Evolutionary conservation across 805 yeast genomes (phyloP).

Genomic region (Peterozyma xylosa): DNA sequence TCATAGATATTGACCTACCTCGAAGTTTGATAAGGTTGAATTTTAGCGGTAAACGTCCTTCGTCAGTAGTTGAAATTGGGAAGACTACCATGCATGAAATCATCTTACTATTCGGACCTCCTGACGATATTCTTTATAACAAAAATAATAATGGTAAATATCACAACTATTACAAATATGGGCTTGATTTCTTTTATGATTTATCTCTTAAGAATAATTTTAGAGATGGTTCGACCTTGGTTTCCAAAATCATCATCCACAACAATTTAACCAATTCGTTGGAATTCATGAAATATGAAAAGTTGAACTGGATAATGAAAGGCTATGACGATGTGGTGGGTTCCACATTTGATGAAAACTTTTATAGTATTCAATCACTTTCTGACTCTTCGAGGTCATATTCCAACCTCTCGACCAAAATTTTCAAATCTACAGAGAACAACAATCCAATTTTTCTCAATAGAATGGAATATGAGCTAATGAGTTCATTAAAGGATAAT

Average conservation of each 20-base stretch:
- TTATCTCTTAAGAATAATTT: constrained; percentile 15
- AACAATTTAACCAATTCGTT: constrained; percentile 44
- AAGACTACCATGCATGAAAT: constrained; percentile 42
- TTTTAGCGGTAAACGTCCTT: neutral
- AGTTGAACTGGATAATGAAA: constrained; percentile 32
- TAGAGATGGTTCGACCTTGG: constrained; percentile 21
- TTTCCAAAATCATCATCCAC: constrained; percentile 39
- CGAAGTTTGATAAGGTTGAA: neutral
- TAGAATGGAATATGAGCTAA: constrained; percentile 23
- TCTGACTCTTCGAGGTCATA: neutral
- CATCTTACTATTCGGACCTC: constrained; percentile 43
- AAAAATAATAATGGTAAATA: constrained; percentile 23
- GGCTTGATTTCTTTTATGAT: constrained; percentile 47
- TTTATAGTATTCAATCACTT: neutral
- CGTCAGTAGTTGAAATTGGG: constrained; percentile 25
- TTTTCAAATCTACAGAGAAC: constrained; percentile 1
- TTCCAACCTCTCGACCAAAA: neutral
- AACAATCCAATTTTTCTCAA: constrained; percentile 22
- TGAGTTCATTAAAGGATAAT: constrained; percentile 10
- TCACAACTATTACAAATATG: constrained; percentile 49
- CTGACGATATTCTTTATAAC: constrained; percentile 39
- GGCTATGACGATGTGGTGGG: neutral
- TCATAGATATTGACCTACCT: neutral
- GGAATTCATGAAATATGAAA: constrained; percentile 47
- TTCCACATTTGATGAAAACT: constrained; percentile 1